Base-by-base conservation (phyloP, 2,329 filamentous ascomycete genomes). In the Lecanicillium sp. region DNA sequence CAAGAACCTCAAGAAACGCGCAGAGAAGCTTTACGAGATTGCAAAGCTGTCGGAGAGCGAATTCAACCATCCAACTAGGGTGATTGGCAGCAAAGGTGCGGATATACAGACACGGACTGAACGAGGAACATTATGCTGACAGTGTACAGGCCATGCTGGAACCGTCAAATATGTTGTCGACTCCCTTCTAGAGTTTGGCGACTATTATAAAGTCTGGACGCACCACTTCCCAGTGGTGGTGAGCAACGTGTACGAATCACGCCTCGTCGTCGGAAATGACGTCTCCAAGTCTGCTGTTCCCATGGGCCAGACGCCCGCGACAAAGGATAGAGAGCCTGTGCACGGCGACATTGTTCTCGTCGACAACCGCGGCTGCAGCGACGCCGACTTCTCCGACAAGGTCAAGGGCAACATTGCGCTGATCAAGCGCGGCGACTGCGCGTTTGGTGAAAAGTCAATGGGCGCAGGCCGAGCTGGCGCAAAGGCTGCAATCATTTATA, bases 401-500 rank as follows among this genome's bases (percentile, higher is more conserved):
- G 62, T 81, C 4, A 56, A 64, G 9, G 81, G 78, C 35, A 76
- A 75, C 42, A 80, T 92, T 43, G 84, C 81, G 9, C 67, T 92
- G 28, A 71, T 92, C 46, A 66, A 70, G 20, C 78, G 85, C 40
- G 85, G 85, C 38, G 67, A 61, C 2, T 92, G 85, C 53, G 48
- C 76, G 7, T 92, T 90, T 48, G 83, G 79, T 9, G 60, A 69
- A 43, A 92, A 92, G 64, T 81, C 81, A 2, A 70, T 70, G 38
- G 63, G 74, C 12, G 84, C 85, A 5, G 81, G 79, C 30, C 68
- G 65, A 35, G 82, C 82, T 2, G 83, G 84, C 15, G 85, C 85
- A 5, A 58, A 75, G 4, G 85, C 79, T 2, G 82, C 80, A 1
- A 62, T 92, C 12, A 68, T 92, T 35, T 89, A 85, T 62, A 87